Conservation (phyloP, 2,329 filamentous ascomycete species). For the Thielaviopsis musarum region DNA sequence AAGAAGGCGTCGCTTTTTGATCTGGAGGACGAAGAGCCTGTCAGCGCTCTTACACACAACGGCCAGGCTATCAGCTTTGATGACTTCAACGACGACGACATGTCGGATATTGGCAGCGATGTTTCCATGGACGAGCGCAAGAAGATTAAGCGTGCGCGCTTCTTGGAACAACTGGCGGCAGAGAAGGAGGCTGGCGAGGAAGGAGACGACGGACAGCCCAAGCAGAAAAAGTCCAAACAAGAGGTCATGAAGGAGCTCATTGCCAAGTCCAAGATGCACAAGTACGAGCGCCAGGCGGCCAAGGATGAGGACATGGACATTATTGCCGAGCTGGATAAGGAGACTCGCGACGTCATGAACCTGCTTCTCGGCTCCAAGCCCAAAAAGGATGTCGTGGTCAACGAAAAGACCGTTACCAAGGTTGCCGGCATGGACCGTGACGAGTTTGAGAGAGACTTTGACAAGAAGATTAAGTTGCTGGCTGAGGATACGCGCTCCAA, state of each 20-base stretch:
- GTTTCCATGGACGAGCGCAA: constrained; percentile 36
- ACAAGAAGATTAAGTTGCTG: constrained; percentile 65
- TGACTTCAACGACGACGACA: constrained; percentile 66
- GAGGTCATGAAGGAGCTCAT: constrained; percentile 98
- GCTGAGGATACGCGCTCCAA: constrained; percentile 70
- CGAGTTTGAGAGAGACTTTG: constrained; percentile 72
- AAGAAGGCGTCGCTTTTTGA: constrained; percentile 75
- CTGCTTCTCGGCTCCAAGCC: constrained; percentile 37
- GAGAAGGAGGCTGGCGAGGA: constrained; percentile 28
- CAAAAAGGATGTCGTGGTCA: constrained; percentile 3
- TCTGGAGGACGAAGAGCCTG: constrained; percentile 63
- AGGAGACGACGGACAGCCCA: constrained; percentile 43
- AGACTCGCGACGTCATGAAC: constrained; percentile 57
- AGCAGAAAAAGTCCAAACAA: constrained; percentile 84
- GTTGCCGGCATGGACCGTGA: constrained; percentile 43
- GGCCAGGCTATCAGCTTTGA: constrained; percentile 63
- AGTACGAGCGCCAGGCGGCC: constrained; percentile 78
- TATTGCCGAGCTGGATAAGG: constrained; percentile 68
- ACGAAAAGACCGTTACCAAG: constrained; percentile 14
- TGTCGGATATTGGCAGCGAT: constrained; percentile 44
- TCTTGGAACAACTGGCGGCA: constrained; percentile 24
- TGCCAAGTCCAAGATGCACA: constrained; percentile 89
- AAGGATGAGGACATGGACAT: constrained; percentile 91
- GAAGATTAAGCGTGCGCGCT: constrained; percentile 38
- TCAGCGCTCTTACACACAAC: constrained; percentile 61